phyloP scores from a whole-genome alignment of 345 rosid species.

The Camelina sativa region DNA sequence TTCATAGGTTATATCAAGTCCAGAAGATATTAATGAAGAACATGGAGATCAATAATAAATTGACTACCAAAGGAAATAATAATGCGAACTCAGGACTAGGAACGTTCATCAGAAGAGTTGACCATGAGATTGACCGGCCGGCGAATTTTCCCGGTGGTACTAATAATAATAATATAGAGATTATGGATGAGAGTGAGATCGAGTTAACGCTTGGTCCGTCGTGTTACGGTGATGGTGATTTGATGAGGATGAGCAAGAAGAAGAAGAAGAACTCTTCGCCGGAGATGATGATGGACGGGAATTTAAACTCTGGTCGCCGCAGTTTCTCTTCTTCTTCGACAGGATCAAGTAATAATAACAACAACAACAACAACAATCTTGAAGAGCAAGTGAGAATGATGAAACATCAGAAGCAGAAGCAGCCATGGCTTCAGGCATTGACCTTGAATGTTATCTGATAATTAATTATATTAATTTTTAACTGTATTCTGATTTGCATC shows the following conservation, averaged over 20 bases:
- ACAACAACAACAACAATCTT: slow-evolving; percentile 37
- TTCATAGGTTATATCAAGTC: slow-evolving; percentile 81
- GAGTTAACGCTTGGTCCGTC: slow-evolving; percentile 87
- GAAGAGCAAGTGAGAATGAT: slow-evolving; percentile 60
- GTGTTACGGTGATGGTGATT: slow-evolving; percentile 38
- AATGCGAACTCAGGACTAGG: slow-evolving; percentile 28
- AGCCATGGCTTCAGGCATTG: slow-evolving; percentile 86
- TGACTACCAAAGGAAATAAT: slow-evolving; percentile 23
- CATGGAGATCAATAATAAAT: slow-evolving; percentile 40
- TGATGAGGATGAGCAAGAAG: slow-evolving; percentile 49
- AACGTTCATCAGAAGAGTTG: slow-evolving; percentile 36
- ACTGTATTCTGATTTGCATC: slow-evolving; percentile 34
- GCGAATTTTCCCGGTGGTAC: slow-evolving; percentile 29
- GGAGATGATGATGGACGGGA: slow-evolving; percentile 37
- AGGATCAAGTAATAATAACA: slow-evolving; percentile 60
- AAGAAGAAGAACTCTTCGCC: slow-evolving; percentile 39
- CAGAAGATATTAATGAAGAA: slow-evolving; percentile 84
- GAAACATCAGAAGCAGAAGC: slow-evolving; percentile 55
- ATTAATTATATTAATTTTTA: slow-evolving; percentile 26
- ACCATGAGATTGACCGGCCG: slow-evolving; percentile 30
- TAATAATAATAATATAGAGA: slow-evolving; percentile 35
- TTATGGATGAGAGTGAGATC: slow-evolving; percentile 79
- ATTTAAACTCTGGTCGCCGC: slow-evolving; percentile 61
- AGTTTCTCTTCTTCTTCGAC: slow-evolving; percentile 82
- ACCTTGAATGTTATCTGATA: slow-evolving; percentile 69